Conservation (phyloP, 1,284 basidiomycete genomes). For the Lignosus rhinocerotis region DNA sequence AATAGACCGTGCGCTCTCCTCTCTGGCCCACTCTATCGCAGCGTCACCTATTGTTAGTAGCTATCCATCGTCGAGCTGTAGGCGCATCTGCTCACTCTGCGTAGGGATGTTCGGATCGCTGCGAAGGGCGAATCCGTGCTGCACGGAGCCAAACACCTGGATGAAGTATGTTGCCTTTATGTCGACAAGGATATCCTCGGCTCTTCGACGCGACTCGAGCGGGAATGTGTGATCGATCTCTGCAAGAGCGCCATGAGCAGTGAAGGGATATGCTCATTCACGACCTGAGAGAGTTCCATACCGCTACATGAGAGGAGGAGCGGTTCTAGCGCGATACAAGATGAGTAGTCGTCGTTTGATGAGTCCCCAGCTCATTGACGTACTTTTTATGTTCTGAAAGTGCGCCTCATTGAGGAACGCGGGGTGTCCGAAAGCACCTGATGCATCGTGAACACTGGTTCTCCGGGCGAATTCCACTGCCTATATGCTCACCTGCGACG, state of each 20-base stretch:
- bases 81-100: slow-evolving; percentile 36
- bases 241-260: slow-evolving; percentile 17
- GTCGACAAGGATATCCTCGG: slow-evolving; percentile 47
- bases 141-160: slow-evolving; percentile 51
- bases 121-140: slow-evolving; percentile 47
- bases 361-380: neutral
- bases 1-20: slow-evolving; percentile 52
- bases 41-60: too few species aligned
- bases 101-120: slow-evolving; percentile 41
- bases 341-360: neutral
- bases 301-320: slow-evolving; percentile 18
- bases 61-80: neutral
- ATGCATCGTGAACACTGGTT: neutral
- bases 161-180: slow-evolving; percentile 46
- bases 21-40: slow-evolving; percentile 54
- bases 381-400: slow-evolving; percentile 49
- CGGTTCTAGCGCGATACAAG: slow-evolving; percentile 7
- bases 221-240: slow-evolving; percentile 49
- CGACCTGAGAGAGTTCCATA: neutral
- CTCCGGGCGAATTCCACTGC: neutral
- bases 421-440: slow-evolving; percentile 60
- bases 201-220: slow-evolving; percentile 41
- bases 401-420: slow-evolving; percentile 50
- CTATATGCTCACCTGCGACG: slow-evolving; percentile 39
- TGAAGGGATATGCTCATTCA: neutral